Base-by-base conservation (phyloP, 306 rosid species). In the Senna tora region DNA sequence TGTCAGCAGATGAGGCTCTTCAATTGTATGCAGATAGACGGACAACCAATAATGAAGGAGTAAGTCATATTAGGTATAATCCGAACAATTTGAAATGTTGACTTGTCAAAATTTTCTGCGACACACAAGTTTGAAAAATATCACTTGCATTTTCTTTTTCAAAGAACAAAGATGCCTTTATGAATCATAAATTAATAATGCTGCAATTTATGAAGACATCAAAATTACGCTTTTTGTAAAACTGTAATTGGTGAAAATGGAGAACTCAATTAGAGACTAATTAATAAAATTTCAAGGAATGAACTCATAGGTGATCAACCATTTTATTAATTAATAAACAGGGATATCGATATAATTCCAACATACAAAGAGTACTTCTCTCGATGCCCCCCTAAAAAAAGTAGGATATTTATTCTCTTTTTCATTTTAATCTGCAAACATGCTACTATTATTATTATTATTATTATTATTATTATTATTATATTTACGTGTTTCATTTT, bases 21-120 rank as follows among this genome's bases (percentile, higher is more conserved):
- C 93, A 91, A 49, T 50, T 91, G 69, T 95, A 89, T 79, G 99
- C 99, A 69, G 89, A 87, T 43, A 89, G 91, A 64, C 79, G 97
- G 59, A 95, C 99, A 14, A 91, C 91, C 52, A 94, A 94, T 79
- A 91, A 94, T 69, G 90, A 94, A 91, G 99, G 99, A 85, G 97
- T 94, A 89, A 89, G 96, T 94, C 67, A 51, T 66, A 49, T 62
- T 92, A 87, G 86, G 89, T 87, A 77, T 85, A 84, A 39, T 61
- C 67, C 85, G 77, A 46, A 79, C 71, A 79, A 63, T 65, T 75
- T 77, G 67, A 83, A 76, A 70, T 71, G 78, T 42, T 60, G 20
- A 59, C 60, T 54, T 67, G 59, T 62, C 56, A 10, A 36, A 61
- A 43, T 36, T 33, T 60, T 73, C 47, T 65, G 20, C 21, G 28